Evolutionary conservation across 805 yeast genomes (phyloP).

Genomic region (Nakazawaea molendinolei): DNA sequence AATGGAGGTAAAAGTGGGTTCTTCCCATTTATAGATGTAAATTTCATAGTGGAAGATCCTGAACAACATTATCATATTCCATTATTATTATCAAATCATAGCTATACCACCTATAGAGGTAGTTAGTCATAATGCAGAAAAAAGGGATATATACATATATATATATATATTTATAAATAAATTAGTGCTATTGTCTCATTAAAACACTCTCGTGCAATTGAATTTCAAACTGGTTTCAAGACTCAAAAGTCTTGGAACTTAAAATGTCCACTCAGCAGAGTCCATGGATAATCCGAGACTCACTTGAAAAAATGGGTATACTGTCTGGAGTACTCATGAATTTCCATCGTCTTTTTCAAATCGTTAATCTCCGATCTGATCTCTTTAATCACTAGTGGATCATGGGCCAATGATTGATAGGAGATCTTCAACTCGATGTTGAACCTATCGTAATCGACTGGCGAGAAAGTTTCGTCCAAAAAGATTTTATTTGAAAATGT

Average conservation of each 20-base stretch:
- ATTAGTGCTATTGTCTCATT: too few relatives aligned
- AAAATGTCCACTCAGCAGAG: too few relatives aligned
- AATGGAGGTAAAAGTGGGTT: constrained; percentile 38
- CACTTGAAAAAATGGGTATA: constrained; percentile 58
- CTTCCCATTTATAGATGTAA: constrained; percentile 83
- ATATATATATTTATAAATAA: too few relatives aligned
- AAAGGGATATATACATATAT: neutral
- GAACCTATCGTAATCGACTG: constrained; percentile 46
- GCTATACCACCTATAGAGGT: constrained; percentile 90
- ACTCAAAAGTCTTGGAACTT: constrained; percentile 2
- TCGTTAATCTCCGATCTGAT: constrained; percentile 61
- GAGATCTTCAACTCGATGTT: constrained; percentile 43
- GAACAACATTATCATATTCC: constrained; percentile 89
- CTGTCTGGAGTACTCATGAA: constrained; percentile 52
- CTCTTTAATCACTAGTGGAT: constrained; percentile 42
- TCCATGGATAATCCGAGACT: neutral
- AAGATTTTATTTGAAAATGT: constrained; percentile 39
- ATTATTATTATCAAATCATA: constrained; percentile 71
- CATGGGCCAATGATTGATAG: constrained; percentile 36
- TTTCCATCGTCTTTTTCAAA: constrained; percentile 63
- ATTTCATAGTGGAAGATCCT: constrained; percentile 62
- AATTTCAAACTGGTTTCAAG: too few relatives aligned
- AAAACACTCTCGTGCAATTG: too few relatives aligned
- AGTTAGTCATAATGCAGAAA: constrained; percentile 35
- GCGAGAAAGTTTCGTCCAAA: constrained; percentile 47